Evolutionary conservation across 2,329 filamentous ascomycete genomes (phyloP), one percentile per base, ranked within the genome.

Genomic region (Rugonectria rugulosa): DNA sequence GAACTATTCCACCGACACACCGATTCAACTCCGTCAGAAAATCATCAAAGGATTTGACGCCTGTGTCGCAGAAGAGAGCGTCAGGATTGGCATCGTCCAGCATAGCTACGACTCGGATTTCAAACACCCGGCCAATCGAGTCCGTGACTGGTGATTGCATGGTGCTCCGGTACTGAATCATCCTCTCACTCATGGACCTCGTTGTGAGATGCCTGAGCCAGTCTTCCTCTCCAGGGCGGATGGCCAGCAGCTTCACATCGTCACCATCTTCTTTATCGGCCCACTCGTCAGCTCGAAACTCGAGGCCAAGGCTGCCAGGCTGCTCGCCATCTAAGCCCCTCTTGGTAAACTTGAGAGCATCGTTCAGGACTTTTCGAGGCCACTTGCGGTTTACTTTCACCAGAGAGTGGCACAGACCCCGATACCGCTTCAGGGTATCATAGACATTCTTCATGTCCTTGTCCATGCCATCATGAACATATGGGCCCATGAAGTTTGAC

Each of bases 1-100:
- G 62, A 32, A 65, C 63, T 26, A 54, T 56, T 4, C 53, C 59
- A 8, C 60, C 46, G 37, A 61, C 63, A 14, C 45, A 52, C 7
- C 24, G 21, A 20, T 73, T 73, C 36, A 73, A 21, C 23, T 60
- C 56, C 10, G 32, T 31, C 21, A 71, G 12, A 14, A 72, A 71
- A 6, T 52, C 34, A 1, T 44, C 23, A 11, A 71, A 27, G 49
- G 53, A 19, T 65, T 67, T 44, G 1, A 40, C 38, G 17, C 53
- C 23, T 7, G 12, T 17, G 11, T 62, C 57, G n/a, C 42, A 26
- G 31, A 68, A 70, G 4, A 61, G 24, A 5, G 52, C 40, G 5
- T 61, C 10, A 4, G 57, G 56, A 11, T 53, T 53, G 10, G 57
- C 31, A 9, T 69, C 63, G 1, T 56, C 34, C 45, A 73, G 52